A percentile compares a stretch with the other conserved stretches of the same genome.
Evolutionary conservation across 2,329 filamentous ascomycete species (phyloP).

Genomic region (Fusarium sp.): DNA sequence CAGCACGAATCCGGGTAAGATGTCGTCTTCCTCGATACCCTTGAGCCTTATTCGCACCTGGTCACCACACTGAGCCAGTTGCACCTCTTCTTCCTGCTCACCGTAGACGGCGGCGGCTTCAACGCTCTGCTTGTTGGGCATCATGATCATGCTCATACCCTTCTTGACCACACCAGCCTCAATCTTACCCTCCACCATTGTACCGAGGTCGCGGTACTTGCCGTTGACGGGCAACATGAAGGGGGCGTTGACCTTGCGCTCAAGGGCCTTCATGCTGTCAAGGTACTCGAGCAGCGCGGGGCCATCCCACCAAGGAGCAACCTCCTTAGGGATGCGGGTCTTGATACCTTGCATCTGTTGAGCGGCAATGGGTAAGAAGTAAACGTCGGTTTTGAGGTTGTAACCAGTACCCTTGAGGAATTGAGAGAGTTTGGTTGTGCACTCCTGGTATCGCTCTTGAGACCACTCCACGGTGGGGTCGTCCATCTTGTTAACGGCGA

Average conservation of each 20-base stretch:
- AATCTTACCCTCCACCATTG: constrained; percentile 97
- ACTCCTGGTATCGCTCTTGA: constrained; percentile 92
- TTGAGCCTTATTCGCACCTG: constrained; percentile 93
- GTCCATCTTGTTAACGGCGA: constrained; percentile 99
- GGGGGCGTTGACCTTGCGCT: constrained; percentile 95
- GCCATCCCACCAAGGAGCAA: constrained; percentile 88
- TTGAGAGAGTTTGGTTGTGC: constrained; percentile 86
- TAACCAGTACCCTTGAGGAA: constrained; percentile 96
- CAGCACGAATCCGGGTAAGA: constrained; percentile 94
- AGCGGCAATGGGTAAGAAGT: constrained; percentile 96
- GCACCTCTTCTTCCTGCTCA: constrained; percentile 94
- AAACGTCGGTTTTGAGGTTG: constrained; percentile 92
- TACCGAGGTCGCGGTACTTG: constrained; percentile 98
- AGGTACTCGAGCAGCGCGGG: constrained; percentile 95
- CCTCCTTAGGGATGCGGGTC: constrained; percentile 82
- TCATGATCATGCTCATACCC: constrained; percentile 87
- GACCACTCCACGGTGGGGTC: constrained; percentile 97
- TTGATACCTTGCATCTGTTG: constrained; percentile 91
- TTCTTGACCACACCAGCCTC: constrained; percentile 96
- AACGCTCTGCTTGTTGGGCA: constrained; percentile 91
- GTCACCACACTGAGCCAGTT: constrained; percentile 88
- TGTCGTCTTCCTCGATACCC: constrained; percentile 97
- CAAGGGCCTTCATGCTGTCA: constrained; percentile 91
- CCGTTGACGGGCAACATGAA: constrained; percentile 99
- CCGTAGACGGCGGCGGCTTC: constrained; percentile 90